These are phyloP conservation scores for Diophrys sp. DNA, from an alignment of 73 alveolate genomes.

Conservation along the genomic window DNA sequence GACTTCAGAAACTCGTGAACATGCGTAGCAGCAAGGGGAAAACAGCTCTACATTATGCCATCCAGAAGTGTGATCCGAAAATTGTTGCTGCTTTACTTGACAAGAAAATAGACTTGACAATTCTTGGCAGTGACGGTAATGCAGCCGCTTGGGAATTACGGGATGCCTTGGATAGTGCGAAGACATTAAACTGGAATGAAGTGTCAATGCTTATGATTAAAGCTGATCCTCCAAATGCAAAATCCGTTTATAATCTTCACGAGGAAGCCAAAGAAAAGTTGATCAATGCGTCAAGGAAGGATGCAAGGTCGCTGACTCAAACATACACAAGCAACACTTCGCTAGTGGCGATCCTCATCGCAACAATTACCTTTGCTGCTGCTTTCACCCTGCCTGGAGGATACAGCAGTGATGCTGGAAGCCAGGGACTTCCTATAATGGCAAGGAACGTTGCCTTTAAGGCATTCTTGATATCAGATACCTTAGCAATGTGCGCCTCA, in stretches of 20 bases:
- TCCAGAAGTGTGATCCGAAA: constrained; percentile 6
- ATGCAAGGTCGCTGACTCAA: constrained; percentile 7
- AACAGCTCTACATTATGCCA: constrained; percentile 5
- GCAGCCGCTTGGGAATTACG: constrained; percentile 9
- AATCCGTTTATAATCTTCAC: constrained; percentile 3
- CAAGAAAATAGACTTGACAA: constrained; percentile 3
- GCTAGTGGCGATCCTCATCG: constrained; percentile 9
- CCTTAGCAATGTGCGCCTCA: constrained; percentile 8
- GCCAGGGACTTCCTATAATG: constrained; percentile 7
- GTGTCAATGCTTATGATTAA: constrained; percentile 3
- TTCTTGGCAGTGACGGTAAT: constrained; percentile 6
- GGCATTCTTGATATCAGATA: constrained; percentile 4
- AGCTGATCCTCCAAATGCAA: constrained; percentile 6
- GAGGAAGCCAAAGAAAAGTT: constrained; percentile 5
- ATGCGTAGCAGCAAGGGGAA: constrained; percentile 8
- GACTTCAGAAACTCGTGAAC: constrained; percentile 6
- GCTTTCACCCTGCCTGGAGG: constrained; percentile 9
- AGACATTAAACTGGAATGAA: constrained; percentile 3
- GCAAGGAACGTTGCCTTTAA: constrained; percentile 6
- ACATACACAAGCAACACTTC: constrained; percentile 5
- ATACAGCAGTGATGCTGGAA: constrained; percentile 6
- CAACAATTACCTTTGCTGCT: constrained; percentile 5
- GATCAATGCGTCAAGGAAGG: constrained; percentile 7
- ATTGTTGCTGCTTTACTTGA: constrained; percentile 4
- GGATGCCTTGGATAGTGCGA: constrained; percentile 8